Conservation (phyloP, 192 early-diverging fungal species). For the Bifiguratus adelaidae region DNA sequence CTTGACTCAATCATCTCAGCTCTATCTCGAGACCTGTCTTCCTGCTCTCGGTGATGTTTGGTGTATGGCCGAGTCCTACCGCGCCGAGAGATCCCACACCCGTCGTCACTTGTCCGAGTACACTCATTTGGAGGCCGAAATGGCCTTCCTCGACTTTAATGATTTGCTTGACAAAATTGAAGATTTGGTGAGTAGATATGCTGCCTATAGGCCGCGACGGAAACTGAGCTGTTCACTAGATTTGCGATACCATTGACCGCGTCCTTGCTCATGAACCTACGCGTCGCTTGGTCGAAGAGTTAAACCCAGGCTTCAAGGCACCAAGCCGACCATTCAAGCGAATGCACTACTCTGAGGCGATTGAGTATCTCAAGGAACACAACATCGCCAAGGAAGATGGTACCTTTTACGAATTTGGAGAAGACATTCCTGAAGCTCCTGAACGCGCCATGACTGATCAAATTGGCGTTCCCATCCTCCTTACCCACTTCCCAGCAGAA, state of each 20-base stretch:
- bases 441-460: conserved; percentile 99
- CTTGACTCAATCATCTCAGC: conserved; percentile 96
- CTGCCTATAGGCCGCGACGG: background rate
- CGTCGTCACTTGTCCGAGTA: conserved; percentile 94
- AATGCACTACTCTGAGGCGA: conserved; percentile 96
- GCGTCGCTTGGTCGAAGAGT: conserved; percentile 66
- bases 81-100: conserved; percentile 96
- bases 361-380: conserved; percentile 86
- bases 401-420: conserved; percentile 88
- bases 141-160: conserved; percentile 89
- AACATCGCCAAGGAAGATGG: conserved; percentile 88
- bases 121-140: conserved; percentile 95
- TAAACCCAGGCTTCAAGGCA: conserved; percentile 84
- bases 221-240: background rate
- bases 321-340: conserved; percentile 83
- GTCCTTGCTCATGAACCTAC: conserved; percentile 68
- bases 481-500: conserved; percentile 93
- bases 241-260: conserved; percentile 64
- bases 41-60: conserved; percentile 94
- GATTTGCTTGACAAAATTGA: conserved; percentile 83
- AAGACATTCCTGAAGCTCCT: conserved; percentile 97
- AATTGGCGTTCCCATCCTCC: conserved; percentile 88
- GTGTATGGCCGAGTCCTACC: conserved; percentile 93
- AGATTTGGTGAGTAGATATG: conserved; percentile 52
- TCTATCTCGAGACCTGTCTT: conserved; percentile 94